Conservation (phyloP, 2,329 filamentous ascomycete species). For the Cladophialophora yegresii region DNA sequence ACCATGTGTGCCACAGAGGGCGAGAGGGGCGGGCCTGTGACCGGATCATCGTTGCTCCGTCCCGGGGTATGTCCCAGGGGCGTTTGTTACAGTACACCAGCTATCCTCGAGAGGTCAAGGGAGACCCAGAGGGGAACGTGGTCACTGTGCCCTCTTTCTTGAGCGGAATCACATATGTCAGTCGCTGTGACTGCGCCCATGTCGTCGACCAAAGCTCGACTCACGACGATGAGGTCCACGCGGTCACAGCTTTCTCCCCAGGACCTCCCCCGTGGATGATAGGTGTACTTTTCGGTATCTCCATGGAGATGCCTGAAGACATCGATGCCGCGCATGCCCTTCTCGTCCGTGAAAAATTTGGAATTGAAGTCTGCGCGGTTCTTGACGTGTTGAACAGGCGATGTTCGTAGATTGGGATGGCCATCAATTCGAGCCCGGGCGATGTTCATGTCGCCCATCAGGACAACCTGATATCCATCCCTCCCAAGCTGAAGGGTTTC, state of each 20-base stretch:
- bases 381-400: conserved; percentile 51
- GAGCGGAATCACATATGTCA: conserved; percentile 47
- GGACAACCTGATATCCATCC: conserved; percentile 48
- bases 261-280: conserved; percentile 47
- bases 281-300: conserved; percentile 52
- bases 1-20: not conserved
- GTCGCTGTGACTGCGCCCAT: conserved; percentile 40
- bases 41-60: not conserved
- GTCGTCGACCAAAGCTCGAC: conserved; percentile 44
- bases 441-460: conserved; percentile 58
- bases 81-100: not conserved
- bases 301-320: conserved; percentile 52
- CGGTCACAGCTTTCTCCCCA: conserved; percentile 58
- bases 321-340: conserved; percentile 47
- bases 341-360: conserved; percentile 48
- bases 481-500: conserved; percentile 49
- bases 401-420: conserved; percentile 50
- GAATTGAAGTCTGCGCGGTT: conserved; percentile 56
- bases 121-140: conserved; percentile 56
- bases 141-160: conserved; percentile 56
- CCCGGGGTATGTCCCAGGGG: too few species aligned
- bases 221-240: conserved; percentile 56
- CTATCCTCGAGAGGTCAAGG: conserved; percentile 26
- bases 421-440: conserved; percentile 51
- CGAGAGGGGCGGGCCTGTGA: not conserved